phyloP scores from a whole-genome alignment of 495 filamentous ascomycete species.

The Aspergillus panamensis region DNA sequence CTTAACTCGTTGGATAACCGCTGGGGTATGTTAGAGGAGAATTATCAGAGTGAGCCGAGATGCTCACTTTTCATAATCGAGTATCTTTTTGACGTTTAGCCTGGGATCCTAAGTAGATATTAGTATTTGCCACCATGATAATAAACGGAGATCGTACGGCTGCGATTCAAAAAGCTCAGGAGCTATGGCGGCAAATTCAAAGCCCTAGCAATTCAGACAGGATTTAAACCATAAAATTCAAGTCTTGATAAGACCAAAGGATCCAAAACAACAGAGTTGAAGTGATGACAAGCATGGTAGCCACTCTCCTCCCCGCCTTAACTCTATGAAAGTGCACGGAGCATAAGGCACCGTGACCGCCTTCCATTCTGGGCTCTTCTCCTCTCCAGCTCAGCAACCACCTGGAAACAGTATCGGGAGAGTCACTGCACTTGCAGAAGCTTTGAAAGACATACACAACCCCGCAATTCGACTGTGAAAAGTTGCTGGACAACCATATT shows the following conservation, averaged over 20 bases:
- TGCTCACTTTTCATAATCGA: slow-evolving; percentile 23
- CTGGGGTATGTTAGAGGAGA: slow-evolving; percentile 40
- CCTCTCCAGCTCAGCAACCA: slow-evolving; percentile 29
- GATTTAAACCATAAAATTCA: background rate
- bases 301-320: slow-evolving; percentile 7
- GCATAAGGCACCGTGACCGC: slow-evolving; percentile 24
- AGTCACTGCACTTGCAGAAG: slow-evolving; percentile 10
- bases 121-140: background rate
- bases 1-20: slow-evolving; percentile 89
- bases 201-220: background rate
- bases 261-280: background rate
- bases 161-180: background rate
- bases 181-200: background rate
- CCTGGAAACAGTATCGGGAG: slow-evolving; percentile 23
- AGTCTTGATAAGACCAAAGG: background rate
- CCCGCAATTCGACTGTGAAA: slow-evolving; percentile 11
- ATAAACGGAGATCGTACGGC: background rate
- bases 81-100: background rate
- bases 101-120: background rate
- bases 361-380: slow-evolving; percentile 20
- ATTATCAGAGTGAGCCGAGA: background rate
- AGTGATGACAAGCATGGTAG: background rate
- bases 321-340: background rate
- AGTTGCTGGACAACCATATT: slow-evolving; percentile 14
- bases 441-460: slow-evolving; percentile 10